Evolutionary conservation across 2,329 filamentous ascomycete species (phyloP).

Genomic region (Talaromyces pinophilus): DNA sequence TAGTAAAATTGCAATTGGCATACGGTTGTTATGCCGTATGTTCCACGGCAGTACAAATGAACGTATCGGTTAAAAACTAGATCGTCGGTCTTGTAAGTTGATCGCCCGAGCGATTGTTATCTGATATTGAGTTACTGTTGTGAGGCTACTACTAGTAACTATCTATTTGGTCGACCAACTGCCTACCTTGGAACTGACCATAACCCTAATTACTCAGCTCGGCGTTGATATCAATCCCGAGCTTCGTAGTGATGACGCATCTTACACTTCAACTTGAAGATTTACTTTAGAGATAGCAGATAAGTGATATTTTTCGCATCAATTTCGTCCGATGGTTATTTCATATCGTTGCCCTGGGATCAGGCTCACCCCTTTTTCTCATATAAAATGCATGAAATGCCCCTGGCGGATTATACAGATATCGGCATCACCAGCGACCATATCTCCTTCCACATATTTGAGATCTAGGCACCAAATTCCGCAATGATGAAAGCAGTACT

Average conservation of each 20-base stretch:
- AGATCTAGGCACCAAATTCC: background rate
- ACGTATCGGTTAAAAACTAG: background rate
- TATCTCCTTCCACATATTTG: background rate
- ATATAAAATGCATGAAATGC: background rate
- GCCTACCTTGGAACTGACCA: background rate
- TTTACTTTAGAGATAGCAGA: background rate
- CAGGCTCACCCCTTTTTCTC: background rate
- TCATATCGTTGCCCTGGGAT: background rate
- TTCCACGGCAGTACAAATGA: background rate
- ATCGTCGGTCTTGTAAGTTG: background rate
- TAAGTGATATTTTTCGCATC: background rate
- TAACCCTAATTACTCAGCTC: slow-evolving; percentile 2
- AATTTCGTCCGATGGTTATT: background rate
- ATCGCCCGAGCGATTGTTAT: background rate
- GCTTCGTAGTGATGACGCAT: background rate
- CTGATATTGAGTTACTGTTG: background rate
- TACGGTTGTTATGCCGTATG: background rate
- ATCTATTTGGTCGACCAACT: background rate
- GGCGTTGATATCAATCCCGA: background rate
- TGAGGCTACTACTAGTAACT: background rate
- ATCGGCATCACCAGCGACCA: background rate
- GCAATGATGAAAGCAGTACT: slow-evolving; percentile 29
- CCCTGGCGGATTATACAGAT: background rate
- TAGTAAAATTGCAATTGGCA: too few relatives aligned
- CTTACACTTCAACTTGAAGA: background rate